Evolutionary conservation across 1,284 basidiomycete genomes (phyloP).

Genomic region (Dichomitus squalens): DNA sequence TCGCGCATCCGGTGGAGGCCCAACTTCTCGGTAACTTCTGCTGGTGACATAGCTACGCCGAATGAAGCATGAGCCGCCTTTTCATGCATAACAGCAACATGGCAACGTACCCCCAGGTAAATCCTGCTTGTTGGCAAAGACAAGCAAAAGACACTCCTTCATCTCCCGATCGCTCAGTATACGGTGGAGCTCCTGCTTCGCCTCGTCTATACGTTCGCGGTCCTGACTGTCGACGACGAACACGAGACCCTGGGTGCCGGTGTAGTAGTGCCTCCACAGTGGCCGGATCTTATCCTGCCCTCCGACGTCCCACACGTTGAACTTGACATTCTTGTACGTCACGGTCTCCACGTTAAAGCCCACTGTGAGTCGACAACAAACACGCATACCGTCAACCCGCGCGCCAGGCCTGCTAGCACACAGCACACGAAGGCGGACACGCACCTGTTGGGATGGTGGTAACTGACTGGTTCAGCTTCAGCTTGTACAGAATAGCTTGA

Average conservation of each 20-base stretch:
- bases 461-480: constrained; percentile 98
- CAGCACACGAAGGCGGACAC: constrained; percentile 24
- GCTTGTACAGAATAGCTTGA: constrained; percentile 97
- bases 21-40: constrained; percentile 97
- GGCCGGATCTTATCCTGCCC: constrained; percentile 99
- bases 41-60: constrained; percentile 90
- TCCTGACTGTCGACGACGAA: constrained; percentile 94
- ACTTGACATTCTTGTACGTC: constrained; percentile 99
- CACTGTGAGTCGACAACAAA: constrained; percentile 48
- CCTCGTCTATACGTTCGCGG: constrained; percentile 94
- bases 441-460: constrained; percentile 98
- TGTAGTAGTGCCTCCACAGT: constrained; percentile 98
- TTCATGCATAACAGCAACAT: neutral
- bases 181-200: constrained; percentile 93
- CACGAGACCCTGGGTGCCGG: constrained; percentile 99
- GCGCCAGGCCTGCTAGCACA: neutral
- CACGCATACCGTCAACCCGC: neutral
- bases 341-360: constrained; percentile 99
- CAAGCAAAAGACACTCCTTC: constrained; percentile 95
- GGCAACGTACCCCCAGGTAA: constrained; percentile 84
- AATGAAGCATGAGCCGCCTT: neutral
- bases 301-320: constrained; percentile 99
- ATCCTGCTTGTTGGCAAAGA: constrained; percentile 99
- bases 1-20: constrained; percentile 96
- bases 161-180: constrained; percentile 98